Evolutionary conservation across 202 grass and related monocot species (phyloP).

Genomic region (Elaeis oleifera): DNA sequence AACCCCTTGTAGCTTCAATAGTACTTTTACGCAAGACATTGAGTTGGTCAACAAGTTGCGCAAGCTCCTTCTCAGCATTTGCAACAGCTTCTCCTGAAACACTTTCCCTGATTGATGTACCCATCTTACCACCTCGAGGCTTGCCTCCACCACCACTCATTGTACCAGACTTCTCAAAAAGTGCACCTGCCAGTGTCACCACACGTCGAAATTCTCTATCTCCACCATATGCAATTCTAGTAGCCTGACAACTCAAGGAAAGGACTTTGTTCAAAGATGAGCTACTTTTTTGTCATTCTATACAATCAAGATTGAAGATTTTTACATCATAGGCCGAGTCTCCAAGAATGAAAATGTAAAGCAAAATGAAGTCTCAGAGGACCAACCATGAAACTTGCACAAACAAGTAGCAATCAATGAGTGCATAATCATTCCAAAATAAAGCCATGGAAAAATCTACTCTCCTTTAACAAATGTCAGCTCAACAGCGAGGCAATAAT

Average conservation of each 20-base stretch:
- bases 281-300: too few species aligned
- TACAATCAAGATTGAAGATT: too few species aligned
- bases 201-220: conserved; percentile 71
- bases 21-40: conserved; percentile 45
- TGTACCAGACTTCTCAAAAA: conserved; percentile 86
- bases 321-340: too few species aligned
- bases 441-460: too few species aligned
- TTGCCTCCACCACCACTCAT: conserved; percentile 86
- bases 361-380: too few species aligned
- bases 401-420: too few species aligned
- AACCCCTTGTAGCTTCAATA: conserved; percentile 45
- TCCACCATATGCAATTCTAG: conserved; percentile 70
- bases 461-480: too few species aligned
- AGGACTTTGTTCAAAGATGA: not conserved
- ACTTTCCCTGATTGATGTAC: conserved; percentile 62
- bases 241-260: conserved; percentile 46
- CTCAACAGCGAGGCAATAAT: too few species aligned
- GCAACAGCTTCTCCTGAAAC: conserved; percentile 52
- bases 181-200: conserved; percentile 76
- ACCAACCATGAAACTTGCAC: too few species aligned
- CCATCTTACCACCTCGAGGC: conserved; percentile 69
- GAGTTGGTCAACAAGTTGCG: conserved; percentile 53
- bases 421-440: too few species aligned
- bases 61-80: conserved; percentile 59
- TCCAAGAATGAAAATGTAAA: too few species aligned